A percentile compares a stretch with the other conserved stretches of the same genome.
Evolutionary conservation across 2,329 filamentous ascomycete genomes (phyloP).

Genomic region (Scedosporium minutisporum): DNA sequence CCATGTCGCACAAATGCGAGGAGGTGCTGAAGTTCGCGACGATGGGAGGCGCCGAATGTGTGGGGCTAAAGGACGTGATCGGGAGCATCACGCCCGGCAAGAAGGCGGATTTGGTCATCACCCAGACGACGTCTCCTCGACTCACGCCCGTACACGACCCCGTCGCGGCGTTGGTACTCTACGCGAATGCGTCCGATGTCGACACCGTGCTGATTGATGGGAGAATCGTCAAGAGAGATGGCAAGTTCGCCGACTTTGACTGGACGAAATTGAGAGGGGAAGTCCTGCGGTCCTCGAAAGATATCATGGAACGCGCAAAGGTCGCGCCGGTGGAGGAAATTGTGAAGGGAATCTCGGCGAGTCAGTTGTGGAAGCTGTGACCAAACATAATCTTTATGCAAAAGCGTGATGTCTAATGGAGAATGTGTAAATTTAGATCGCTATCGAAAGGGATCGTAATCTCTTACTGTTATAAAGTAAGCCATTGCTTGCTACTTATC

Average conservation of each 20-base stretch:
- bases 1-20: neutral
- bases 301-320: conserved; percentile 1
- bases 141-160: conserved; percentile 6
- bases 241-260: conserved; percentile 7
- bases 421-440: no score
- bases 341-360: neutral
- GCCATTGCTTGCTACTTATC: no score
- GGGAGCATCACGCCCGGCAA: conserved; percentile 36
- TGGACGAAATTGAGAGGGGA: neutral
- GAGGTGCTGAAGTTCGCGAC: conserved; percentile 1
- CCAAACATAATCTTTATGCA: no score
- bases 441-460: no score
- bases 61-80: conserved; percentile 28
- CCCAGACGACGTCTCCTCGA: neutral
- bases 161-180: conserved; percentile 5
- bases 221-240: conserved; percentile 6
- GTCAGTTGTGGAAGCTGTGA: no score
- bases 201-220: conserved; percentile 8
- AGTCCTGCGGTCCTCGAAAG: neutral
- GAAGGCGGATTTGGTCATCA: conserved; percentile 35
- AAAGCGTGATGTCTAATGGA: no score
- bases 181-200: conserved; percentile 6
- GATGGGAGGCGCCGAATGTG: conserved; percentile 4
- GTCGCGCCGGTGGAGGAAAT: neutral
- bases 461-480: no score